Base-by-base conservation (phyloP, 2,329 filamentous ascomycete genomes). In the Exophiala sp. region DNA sequence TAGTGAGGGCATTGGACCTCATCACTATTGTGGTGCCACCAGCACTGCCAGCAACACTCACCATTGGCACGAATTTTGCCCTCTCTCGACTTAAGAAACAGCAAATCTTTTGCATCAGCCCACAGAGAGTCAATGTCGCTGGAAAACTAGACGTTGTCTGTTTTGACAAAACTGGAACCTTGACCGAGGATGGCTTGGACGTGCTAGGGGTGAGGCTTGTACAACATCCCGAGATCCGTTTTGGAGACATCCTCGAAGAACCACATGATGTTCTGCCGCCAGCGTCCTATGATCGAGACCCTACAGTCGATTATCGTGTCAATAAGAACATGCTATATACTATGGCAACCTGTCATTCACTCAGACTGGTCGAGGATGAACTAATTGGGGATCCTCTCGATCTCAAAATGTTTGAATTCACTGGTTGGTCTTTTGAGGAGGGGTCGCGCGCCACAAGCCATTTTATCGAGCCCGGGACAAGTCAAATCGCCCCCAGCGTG, bases 331-430 rank as follows among this genome's bases (percentile, higher is more conserved):
- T 88, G 10, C 76, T 97, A 2, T 91, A 94, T 67, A 91, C 91
- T 0, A 99, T 99, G 94, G 91, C 94, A 7, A 99, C 94, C 0
- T 99, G 94, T 54, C 94, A 99, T 69, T 95, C 92, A 0, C 78
- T 99, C 7, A 84, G 91, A 43, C 82, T 87, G 9, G 86, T 99
- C 12, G 91, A 97, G 58, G 87, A 83, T 44, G 91, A 96, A 67
- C 81, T 97, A 38, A 80, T 99, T 33, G 94, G 94, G 1, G 94
- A 99, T 65, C 94, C 95, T 3, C 77, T 99, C 1, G 94, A 99
- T 69, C 78, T 96, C 53, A 97, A 97, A 69, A 99, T 99, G 94
- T 99, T 99, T 68, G 87, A 96, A 61, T 99, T 96, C 63, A 97
- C 94, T 0, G 81, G 82, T 5, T 99, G 94, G 94, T 82, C 83